Percentiles rank a stretch among this genome's conserved stretches.
phyloP scores from a whole-genome alignment of 208 protist genomes.

The Crithidia mellificae region DNA sequence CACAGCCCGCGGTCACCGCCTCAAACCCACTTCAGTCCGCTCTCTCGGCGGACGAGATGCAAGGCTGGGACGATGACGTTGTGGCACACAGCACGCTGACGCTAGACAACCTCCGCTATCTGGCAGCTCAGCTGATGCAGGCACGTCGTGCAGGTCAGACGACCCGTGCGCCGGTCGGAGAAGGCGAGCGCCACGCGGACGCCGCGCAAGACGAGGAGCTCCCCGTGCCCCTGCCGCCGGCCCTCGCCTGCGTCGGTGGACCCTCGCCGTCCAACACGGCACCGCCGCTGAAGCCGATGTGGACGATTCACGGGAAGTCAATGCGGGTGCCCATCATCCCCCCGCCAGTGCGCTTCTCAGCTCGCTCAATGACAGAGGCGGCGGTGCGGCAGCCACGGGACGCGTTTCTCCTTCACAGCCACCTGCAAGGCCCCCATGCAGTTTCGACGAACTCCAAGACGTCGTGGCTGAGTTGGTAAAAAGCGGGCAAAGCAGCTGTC shows the following conservation, averaged over 20 bases:
- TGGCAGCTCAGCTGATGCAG: conserved; percentile 55
- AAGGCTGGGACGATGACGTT: conserved; percentile 59
- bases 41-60: neutral
- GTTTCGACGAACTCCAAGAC: neutral
- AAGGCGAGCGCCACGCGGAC: neutral
- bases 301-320: conserved; percentile 1
- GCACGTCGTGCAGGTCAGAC: conserved; percentile 26
- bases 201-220: neutral
- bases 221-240: neutral
- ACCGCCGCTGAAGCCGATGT: conserved; percentile 31
- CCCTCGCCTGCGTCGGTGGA: neutral
- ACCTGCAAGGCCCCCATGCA: neutral
- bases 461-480: conserved; percentile 8
- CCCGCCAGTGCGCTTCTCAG: conserved; percentile 29
- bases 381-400: conserved; percentile 8
- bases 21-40: too few relatives aligned
- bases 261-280: neutral
- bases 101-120: conserved; percentile 48
- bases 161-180: neutral
- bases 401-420: neutral
- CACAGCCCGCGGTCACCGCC: neutral
- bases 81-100: conserved; percentile 35
- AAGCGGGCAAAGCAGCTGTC: too few relatives aligned
- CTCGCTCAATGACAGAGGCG: conserved; percentile 29
- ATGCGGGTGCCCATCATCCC: conserved; percentile 18